Base-by-base conservation (phyloP, 2,329 filamentous ascomycete genomes). In the Aspergillus eucalypticola region DNA sequence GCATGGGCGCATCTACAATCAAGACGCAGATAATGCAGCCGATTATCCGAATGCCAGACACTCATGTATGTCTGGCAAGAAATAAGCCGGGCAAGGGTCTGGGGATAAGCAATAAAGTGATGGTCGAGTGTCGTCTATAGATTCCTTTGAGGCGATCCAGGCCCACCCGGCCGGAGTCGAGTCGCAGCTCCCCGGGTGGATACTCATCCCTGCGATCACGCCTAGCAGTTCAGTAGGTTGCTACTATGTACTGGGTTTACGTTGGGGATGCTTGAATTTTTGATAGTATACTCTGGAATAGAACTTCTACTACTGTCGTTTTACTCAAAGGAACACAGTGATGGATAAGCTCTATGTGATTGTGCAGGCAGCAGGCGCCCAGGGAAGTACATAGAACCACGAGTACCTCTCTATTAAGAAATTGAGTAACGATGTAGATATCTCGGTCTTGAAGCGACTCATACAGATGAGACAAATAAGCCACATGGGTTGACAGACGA, bases 401-500 rank as follows among this genome's bases (percentile, higher is more conserved):
- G 41, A 35, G 27, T 60, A 55, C 60, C 64, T 64, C 57, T 66
- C 62, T 67, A 68, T 65, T 60, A 62, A 59, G 58, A 58, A 6
- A 23, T 58, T 58, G 23, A 49, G 50, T 64, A 63, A 19, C 59
- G 64, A 67, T 64, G 58, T 61, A 65, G 54, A 44, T 50, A 53
- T 53, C 60, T 57, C 58, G 32, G 32, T 41, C 49, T 38, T 42
- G 44, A 49, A 48, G 56, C 35, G 44, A 46, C 58, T 49, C 21
- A 39, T 29, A n/a, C 58, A 54, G 8, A 46, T 55, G 58, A 48
- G 23, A 17, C 15, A 59, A 15, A 60, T 35, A 46, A 48, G 13
- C n/a, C 38, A 46, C 53, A 23, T 44, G 8, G 10, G 56, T 35
- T 48, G 39, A 44, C 23, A 59, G 49, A 53, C 46, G 15, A 50